Evolutionary conservation across 345 rosid genomes (phyloP), one percentile per base, ranked within the genome.

Genomic region (Acer yangbiense): DNA sequence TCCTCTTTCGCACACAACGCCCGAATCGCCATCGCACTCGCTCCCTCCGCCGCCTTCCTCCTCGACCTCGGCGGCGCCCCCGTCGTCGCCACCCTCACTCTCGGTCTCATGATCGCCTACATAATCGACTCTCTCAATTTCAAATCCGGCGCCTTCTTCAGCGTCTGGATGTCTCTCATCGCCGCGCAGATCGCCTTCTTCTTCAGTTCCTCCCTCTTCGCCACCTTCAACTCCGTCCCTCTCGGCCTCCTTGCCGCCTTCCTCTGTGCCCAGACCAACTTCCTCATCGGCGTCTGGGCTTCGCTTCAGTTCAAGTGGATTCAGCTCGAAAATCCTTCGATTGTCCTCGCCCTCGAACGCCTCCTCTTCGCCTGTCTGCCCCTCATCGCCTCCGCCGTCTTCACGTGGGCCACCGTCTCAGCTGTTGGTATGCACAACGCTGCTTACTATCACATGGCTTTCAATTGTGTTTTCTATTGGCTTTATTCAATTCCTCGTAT

Each of bases 231-330:
- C 70, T 94, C 98, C 17, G 0, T 82, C 35, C 84, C 92, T 65
- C 95, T 94, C 18, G 90, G 88, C 43, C 57, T 90, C 69, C 88
- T 92, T 55, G 95, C 97, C 2, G 84, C 91, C 5, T 86, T 94
- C 63, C 93, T 96, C 81, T 92, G 98, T 81, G 88, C 94, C 2
- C 80, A 88, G 76, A 87, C 95, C 27, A 92, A 90, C 43, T 96
- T 96, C 79, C 81, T 94, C 3, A 85, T 96, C 62, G 99, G 99
- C 2, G 90, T 83, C 2, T 96, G 99, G 99, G 89, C 91, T 43
- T 97, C 99, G 10, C 98, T 97, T 23, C 99, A 94, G 87, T 94
- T 97, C 89, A 93, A 93, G 83, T 97, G 98, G 98, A 90, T 97
- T 80, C 98, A 94, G 78, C 77, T 97, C 4, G 98, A 94, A 78